These are phyloP conservation scores for Chrysoporthe cubensis DNA, from an alignment of 2,329 filamentous ascomycete genomes.

Conservation along the genomic window DNA sequence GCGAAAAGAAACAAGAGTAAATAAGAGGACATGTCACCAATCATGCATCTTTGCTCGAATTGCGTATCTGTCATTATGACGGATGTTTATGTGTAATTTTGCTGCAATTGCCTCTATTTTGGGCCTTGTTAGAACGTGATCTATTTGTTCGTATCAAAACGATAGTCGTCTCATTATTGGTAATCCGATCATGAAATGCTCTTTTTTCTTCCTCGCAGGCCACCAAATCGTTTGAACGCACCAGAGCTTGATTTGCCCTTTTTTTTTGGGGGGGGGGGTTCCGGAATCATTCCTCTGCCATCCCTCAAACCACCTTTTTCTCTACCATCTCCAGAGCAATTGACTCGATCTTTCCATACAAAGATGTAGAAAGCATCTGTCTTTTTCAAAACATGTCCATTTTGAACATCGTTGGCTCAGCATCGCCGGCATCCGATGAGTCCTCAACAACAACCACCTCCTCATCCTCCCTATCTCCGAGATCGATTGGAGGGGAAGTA, in stretches of 20 bases:
- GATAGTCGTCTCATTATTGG: not conserved
- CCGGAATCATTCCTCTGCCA: not conserved
- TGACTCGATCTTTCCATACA: not conserved
- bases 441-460: too few species aligned
- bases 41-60: not conserved
- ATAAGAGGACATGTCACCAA: not conserved
- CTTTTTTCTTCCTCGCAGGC: not conserved
- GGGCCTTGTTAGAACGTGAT: not conserved
- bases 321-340: not conserved
- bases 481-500: not conserved
- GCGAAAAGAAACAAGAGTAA: not conserved
- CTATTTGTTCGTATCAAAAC: not conserved
- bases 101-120: not conserved
- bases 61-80: not conserved
- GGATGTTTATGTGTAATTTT: not conserved
- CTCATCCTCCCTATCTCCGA: slow-evolving; percentile 2
- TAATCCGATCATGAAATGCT: slow-evolving; percentile 2
- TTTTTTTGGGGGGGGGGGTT: not conserved
- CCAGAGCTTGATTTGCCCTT: slow-evolving; percentile 15
- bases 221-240: slow-evolving; percentile 5
- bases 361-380: not conserved
- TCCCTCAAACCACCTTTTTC: not conserved
- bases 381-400: slow-evolving; percentile 10
- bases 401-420: slow-evolving; percentile 16
- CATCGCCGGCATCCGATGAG: slow-evolving; percentile 11